Percentiles rank a stretch among this genome's conserved stretches.
Evolutionary conservation across 371 early-diverging fungal species (phyloP).

Genomic region (Blakeslea trispora): DNA sequence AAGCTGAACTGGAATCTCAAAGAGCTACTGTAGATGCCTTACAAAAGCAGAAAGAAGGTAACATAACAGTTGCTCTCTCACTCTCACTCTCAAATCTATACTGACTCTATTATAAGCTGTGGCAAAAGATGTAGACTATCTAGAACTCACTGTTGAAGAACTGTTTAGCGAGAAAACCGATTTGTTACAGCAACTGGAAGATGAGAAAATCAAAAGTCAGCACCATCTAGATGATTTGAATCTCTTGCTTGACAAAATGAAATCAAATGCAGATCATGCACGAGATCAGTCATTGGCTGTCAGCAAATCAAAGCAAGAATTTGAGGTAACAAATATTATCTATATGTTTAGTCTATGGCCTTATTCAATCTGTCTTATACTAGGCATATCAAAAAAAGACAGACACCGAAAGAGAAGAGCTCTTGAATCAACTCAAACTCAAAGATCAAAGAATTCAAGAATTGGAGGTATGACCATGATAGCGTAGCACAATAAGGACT

Average conservation of each 20-base stretch:
- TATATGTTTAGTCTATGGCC: neutral
- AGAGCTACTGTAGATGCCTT: constrained; percentile 16
- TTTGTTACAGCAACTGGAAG: constrained; percentile 38
- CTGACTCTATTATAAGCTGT: constrained; percentile 27
- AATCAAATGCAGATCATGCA: constrained; percentile 24
- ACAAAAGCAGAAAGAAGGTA: constrained; percentile 33
- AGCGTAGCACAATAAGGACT: neutral
- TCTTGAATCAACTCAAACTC: neutral
- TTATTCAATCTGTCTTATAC: neutral
- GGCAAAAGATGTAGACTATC: constrained; percentile 47
- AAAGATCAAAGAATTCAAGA: constrained; percentile 15
- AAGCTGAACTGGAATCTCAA: constrained; percentile 22
- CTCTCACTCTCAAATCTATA: too few relatives aligned
- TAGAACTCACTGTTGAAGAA: constrained; percentile 52
- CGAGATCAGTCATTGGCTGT: constrained; percentile 29
- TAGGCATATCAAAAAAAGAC: constrained; percentile 10
- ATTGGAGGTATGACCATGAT: constrained; percentile 3
- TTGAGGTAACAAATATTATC: constrained; percentile 16
- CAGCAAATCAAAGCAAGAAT: constrained; percentile 19
- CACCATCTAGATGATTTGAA: constrained; percentile 24
- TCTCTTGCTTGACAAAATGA: constrained; percentile 20
- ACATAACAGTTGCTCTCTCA: too few relatives aligned
- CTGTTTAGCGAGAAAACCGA: constrained; percentile 47
- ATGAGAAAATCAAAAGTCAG: constrained; percentile 33
- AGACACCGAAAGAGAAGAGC: constrained; percentile 2